A percentile compares a stretch with the other conserved stretches of the same genome.
These are phyloP conservation scores for Leccinum subgranulosum DNA, from an alignment of 768 basidiomycete genomes.

Conservation along the genomic window DNA sequence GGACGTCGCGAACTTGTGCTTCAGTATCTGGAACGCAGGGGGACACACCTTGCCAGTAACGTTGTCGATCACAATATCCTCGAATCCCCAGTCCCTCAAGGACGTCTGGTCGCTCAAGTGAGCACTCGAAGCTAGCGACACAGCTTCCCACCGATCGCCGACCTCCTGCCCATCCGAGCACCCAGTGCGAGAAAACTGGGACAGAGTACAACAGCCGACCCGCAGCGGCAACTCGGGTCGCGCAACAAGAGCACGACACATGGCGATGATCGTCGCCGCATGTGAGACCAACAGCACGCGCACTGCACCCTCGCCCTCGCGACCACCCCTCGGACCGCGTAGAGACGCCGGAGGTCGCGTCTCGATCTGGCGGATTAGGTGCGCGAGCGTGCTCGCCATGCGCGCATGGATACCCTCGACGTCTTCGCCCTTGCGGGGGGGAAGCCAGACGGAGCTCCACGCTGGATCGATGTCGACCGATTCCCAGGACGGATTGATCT, in stretches of 20 bases:
- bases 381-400: slow-evolving; percentile 45
- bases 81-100: slow-evolving; percentile 78
- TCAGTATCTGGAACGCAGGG: background rate
- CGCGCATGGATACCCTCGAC: slow-evolving; percentile 62
- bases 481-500: slow-evolving; percentile 62
- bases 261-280: slow-evolving; percentile 69
- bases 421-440: slow-evolving; percentile 71
- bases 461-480: slow-evolving; percentile 59
- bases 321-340: slow-evolving; percentile 18
- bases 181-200: slow-evolving; percentile 42
- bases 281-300: slow-evolving; percentile 60
- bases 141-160: slow-evolving; percentile 42
- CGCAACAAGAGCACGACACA: slow-evolving; percentile 57
- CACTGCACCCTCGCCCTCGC: slow-evolving; percentile 38
- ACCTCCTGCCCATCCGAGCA: slow-evolving; percentile 31
- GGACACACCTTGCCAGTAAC: slow-evolving; percentile 55
- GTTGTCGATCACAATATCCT: slow-evolving; percentile 53
- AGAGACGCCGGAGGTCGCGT: slow-evolving; percentile 31
- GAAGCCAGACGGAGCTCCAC: slow-evolving; percentile 65
- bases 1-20: background rate
- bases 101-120: slow-evolving; percentile 56
- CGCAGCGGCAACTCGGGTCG: slow-evolving; percentile 51
- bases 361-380: slow-evolving; percentile 52
- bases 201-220: slow-evolving; percentile 75
- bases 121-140: slow-evolving; percentile 49